phyloP scores from a whole-genome alignment of 441 rosid genomes.

The Croton laevigatus region DNA sequence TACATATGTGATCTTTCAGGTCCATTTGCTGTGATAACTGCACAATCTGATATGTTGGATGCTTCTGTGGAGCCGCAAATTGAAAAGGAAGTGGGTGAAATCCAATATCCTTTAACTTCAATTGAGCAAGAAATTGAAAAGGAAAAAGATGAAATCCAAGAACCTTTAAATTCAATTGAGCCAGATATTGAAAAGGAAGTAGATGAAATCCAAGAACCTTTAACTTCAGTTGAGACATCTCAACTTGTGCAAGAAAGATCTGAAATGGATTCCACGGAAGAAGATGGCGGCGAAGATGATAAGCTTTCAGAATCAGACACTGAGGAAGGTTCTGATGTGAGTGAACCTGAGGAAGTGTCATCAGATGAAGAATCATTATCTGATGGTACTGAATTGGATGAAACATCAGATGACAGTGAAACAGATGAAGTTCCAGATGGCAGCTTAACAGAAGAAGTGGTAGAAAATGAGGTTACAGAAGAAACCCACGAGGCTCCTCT shows the following conservation, averaged over 20 bases:
- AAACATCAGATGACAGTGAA: background rate
- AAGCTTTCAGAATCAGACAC: background rate
- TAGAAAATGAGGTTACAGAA: background rate
- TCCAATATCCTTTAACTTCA: too few species aligned
- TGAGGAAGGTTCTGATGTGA: constrained; percentile 4
- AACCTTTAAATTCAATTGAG: too few species aligned
- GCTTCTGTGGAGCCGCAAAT: constrained; percentile 5
- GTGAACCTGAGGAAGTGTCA: background rate
- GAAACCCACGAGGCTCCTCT: background rate
- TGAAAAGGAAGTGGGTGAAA: background rate
- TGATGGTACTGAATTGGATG: background rate
- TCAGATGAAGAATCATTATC: too few species aligned
- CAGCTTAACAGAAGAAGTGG: background rate
- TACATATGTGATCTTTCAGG: constrained; percentile 16
- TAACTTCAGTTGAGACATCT: background rate
- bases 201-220: background rate
- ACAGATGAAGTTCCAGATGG: background rate
- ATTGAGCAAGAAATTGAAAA: too few species aligned
- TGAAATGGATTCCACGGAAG: constrained; percentile 1
- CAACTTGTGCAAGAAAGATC: constrained; percentile 5
- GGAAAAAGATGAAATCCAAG: too few species aligned
- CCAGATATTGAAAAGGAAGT: constrained; percentile 1
- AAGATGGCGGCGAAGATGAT: background rate
- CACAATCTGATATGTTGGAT: constrained; percentile 13
- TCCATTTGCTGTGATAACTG: constrained; percentile 11